Conservation (phyloP, 805 yeast genomes). For the Scheffersomyces coipomensis region DNA sequence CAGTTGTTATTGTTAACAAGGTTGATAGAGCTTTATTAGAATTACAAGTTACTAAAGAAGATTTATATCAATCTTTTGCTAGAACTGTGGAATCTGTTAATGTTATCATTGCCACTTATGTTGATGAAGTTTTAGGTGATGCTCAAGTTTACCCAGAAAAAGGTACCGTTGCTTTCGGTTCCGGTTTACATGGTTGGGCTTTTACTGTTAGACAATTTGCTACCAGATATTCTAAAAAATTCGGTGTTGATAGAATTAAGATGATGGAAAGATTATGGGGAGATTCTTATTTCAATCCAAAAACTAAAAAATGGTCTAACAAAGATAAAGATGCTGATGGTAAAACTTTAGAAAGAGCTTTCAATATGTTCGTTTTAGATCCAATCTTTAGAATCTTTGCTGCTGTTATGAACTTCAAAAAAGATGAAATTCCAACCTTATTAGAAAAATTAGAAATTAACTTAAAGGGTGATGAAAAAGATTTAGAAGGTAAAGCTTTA, state of each 20-base stretch:
- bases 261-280: conserved; percentile 99
- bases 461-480: conserved; percentile 96
- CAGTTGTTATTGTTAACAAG: conserved; percentile 97
- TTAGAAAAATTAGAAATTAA: conserved; percentile 90
- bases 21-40: conserved; percentile 99
- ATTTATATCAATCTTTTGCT: conserved; percentile 94
- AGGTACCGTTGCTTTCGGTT: conserved; percentile 99
- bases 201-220: conserved; percentile 99
- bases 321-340: conserved; percentile 95
- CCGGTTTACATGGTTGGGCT: conserved; percentile 99
- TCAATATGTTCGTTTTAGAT: conserved; percentile 98
- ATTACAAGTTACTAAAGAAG: conserved; percentile 98
- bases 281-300: conserved; percentile 99
- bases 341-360: conserved; percentile 95
- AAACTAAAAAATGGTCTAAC: conserved; percentile 99
- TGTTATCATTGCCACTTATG: conserved; percentile 95
- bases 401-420: conserved; percentile 98
- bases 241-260: conserved; percentile 97
- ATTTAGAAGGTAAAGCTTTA: conserved; percentile 97
- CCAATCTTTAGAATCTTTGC: conserved; percentile 97
- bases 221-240: conserved; percentile 95
- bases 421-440: conserved; percentile 90
- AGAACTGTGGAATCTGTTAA: conserved; percentile 99
- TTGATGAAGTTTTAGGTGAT: conserved; percentile 89
- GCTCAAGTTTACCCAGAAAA: conserved; percentile 97